Conservation (phyloP, 2,329 filamentous ascomycete species). For the Neonectria magnoliae region DNA sequence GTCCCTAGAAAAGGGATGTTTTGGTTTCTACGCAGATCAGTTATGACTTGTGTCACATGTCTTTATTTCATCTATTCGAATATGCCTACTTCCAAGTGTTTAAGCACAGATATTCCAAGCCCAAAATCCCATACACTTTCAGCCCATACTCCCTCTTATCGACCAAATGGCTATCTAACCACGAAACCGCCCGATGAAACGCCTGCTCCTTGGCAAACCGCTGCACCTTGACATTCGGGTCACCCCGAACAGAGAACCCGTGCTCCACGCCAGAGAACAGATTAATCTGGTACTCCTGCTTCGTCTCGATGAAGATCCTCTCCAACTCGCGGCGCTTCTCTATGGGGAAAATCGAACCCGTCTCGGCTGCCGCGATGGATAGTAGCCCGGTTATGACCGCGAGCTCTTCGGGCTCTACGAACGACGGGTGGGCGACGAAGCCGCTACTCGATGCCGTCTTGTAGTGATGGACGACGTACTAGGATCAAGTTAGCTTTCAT, state of each 20-base stretch:
- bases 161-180: constrained; percentile 63
- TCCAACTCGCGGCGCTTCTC: constrained; percentile 73
- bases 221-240: constrained; percentile 64
- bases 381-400: constrained; percentile 72
- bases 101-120: not conserved
- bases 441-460: constrained; percentile 73
- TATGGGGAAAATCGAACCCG: constrained; percentile 71
- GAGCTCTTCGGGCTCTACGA: constrained; percentile 75
- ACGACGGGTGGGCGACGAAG: constrained; percentile 80
- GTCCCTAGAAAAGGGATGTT: too few species aligned
- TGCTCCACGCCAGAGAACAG: constrained; percentile 77
- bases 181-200: constrained; percentile 78
- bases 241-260: constrained; percentile 78
- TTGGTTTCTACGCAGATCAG: not conserved
- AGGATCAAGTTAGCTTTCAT: not conserved
- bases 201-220: constrained; percentile 84
- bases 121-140: not conserved
- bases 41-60: not conserved
- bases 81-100: not conserved
- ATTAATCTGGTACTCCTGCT: constrained; percentile 77
- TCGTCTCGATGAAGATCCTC: constrained; percentile 65
- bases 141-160: not conserved
- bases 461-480: constrained; percentile 75
- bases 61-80: not conserved
- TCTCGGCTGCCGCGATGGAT: constrained; percentile 73